These are phyloP conservation scores for Anisodus tanguticus DNA, from an alignment of 257 asterid genomes.

Conservation along the genomic window DNA sequence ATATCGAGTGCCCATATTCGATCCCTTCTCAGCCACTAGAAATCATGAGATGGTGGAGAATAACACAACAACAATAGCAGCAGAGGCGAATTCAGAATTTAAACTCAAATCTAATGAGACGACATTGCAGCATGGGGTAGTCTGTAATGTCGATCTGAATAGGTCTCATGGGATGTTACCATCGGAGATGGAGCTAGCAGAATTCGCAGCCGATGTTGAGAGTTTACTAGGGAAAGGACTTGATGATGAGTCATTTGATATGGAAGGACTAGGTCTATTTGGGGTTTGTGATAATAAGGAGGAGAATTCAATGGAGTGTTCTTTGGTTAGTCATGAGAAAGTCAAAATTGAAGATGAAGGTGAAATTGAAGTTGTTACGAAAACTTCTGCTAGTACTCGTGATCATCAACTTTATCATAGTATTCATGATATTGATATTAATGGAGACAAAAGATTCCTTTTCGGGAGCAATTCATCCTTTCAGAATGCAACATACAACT, in stretches of 20 bases:
- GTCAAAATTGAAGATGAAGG: slow-evolving; percentile 60
- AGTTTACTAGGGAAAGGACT: slow-evolving; percentile 74
- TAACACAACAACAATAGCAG: background rate
- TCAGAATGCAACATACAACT: no score
- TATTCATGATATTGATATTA: slow-evolving; percentile 41
- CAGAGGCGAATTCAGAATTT: background rate
- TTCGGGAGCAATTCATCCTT: no score
- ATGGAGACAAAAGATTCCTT: slow-evolving; percentile 31
- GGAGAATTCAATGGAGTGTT: slow-evolving; percentile 32
- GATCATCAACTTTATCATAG: background rate
- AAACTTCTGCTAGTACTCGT: background rate
- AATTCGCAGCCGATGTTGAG: slow-evolving; percentile 84
- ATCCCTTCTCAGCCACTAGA: slow-evolving; percentile 47
- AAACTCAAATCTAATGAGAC: slow-evolving; percentile 31
- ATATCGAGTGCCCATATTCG: slow-evolving; percentile 71
- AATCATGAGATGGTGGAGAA: slow-evolving; percentile 34
- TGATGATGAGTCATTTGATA: slow-evolving; percentile 65
- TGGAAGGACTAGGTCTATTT: slow-evolving; percentile 67
- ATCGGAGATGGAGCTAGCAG: slow-evolving; percentile 78
- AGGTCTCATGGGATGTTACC: slow-evolving; percentile 57
- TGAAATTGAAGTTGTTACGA: slow-evolving; percentile 13
- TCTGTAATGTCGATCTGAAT: slow-evolving; percentile 30
- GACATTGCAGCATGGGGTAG: background rate
- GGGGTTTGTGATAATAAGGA: slow-evolving; percentile 40
- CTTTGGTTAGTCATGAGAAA: slow-evolving; percentile 37